A percentile compares a stretch with the other conserved stretches of the same genome.
phyloP scores from a whole-genome alignment of 805 yeast genomes.

The Brettanomyces custersianus region DNA sequence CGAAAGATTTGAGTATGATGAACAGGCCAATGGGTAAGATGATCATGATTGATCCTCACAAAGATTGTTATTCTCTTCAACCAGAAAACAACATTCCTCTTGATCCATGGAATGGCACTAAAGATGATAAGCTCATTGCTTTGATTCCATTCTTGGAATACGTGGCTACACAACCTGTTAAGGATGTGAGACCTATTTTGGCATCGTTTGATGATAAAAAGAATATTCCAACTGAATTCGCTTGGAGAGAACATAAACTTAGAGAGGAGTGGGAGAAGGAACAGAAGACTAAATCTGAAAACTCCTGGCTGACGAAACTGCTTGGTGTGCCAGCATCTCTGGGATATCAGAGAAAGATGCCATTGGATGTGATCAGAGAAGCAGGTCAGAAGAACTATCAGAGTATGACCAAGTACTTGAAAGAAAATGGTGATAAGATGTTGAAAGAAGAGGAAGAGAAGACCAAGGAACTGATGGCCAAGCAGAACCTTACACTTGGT shows the following conservation, averaged over 20 bases:
- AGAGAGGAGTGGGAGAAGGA: conserved; percentile 64
- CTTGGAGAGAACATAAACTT: conserved; percentile 64
- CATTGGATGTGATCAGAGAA: conserved; percentile 81
- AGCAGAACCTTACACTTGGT: conserved; percentile 75
- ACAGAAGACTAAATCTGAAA: conserved; percentile 23
- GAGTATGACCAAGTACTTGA: conserved; percentile 56
- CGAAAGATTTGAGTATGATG: conserved; percentile 83
- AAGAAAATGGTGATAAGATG: conserved; percentile 53
- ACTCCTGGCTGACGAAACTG: conserved; percentile 24
- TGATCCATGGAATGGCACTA: conserved; percentile 77
- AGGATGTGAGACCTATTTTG: conserved; percentile 86
- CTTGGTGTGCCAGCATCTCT: conserved; percentile 50
- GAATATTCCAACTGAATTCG: conserved; percentile 70
- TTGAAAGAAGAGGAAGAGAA: conserved; percentile 79
- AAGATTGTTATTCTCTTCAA: conserved; percentile 65
- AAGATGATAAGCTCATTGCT: conserved; percentile 70
- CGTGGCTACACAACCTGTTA: conserved; percentile 73
- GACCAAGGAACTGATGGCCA: conserved; percentile 73
- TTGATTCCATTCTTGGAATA: conserved; percentile 92
- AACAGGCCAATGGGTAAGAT: conserved; percentile 86
- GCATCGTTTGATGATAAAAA: conserved; percentile 59
- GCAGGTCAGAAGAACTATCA: conserved; percentile 87
- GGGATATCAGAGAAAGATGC: conserved; percentile 51
- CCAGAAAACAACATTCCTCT: conserved; percentile 91
- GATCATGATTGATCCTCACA: conserved; percentile 69